These are phyloP conservation scores for Camellia sinensis DNA, from an alignment of 148 eudicot species.

Conservation along the genomic window DNA sequence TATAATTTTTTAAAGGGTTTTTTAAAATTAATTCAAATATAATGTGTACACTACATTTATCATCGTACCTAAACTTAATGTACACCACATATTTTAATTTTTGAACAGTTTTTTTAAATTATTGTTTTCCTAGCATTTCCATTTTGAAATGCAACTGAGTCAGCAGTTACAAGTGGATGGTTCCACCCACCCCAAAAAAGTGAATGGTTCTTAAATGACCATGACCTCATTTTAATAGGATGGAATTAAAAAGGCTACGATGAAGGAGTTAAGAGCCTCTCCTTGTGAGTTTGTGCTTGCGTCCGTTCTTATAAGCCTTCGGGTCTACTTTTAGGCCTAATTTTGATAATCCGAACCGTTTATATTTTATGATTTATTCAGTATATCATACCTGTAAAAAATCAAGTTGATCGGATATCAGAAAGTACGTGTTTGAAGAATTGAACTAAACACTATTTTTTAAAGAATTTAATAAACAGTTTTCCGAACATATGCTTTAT, in stretches of 20 bases:
- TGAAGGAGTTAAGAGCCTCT: too few relatives aligned
- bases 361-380: too few relatives aligned
- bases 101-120: neutral
- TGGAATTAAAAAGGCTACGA: neutral
- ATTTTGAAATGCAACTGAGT: neutral
- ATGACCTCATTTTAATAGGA: neutral
- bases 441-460: too few relatives aligned
- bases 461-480: too few relatives aligned
- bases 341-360: too few relatives aligned
- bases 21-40: neutral
- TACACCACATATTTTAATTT: neutral
- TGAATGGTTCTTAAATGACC: neutral
- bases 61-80: neutral
- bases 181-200: neutral
- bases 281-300: too few relatives aligned
- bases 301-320: too few relatives aligned
- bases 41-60: neutral
- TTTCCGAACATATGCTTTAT: too few relatives aligned
- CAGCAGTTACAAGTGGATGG: neutral
- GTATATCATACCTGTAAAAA: too few relatives aligned
- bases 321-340: too few relatives aligned
- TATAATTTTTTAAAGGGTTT: neutral
- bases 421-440: too few relatives aligned
- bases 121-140: neutral
- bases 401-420: too few relatives aligned